Conservation (phyloP, 441 rosid species). For the Biscutella laevigata region DNA sequence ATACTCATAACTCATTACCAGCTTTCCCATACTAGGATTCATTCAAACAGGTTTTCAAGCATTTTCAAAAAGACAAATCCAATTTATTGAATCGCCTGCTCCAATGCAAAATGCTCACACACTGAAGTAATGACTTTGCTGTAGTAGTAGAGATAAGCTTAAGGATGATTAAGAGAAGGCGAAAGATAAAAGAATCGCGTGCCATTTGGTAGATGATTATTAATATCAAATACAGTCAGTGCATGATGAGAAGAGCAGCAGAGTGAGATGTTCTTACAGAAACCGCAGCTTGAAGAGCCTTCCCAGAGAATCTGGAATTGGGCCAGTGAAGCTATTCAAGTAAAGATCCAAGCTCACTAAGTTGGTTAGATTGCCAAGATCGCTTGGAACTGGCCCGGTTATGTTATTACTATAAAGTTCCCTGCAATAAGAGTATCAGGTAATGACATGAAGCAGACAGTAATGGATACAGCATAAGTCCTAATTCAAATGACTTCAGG, state of each 20-base stretch:
- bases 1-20: conserved; percentile 11
- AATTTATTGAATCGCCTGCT: background rate
- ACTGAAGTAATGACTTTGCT: background rate
- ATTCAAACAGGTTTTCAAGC: background rate
- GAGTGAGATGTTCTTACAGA: conserved; percentile 46
- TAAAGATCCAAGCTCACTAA: conserved; percentile 90
- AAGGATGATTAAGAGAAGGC: background rate
- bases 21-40: background rate
- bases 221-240: too few species aligned
- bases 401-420: conserved; percentile 73
- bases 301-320: conserved; percentile 63
- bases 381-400: conserved; percentile 61
- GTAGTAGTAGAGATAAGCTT: background rate
- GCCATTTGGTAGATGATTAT: background rate
- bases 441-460: too few species aligned
- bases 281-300: conserved; percentile 63
- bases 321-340: conserved; percentile 62
- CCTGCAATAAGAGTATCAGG: conserved; percentile 37
- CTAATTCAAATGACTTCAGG: background rate
- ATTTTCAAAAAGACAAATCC: background rate
- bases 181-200: background rate
- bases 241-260: background rate
- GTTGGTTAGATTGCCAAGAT: conserved; percentile 74
- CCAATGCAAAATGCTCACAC: background rate
- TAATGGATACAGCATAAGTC: background rate